Evolutionary conservation across 2,329 filamentous ascomycete species (phyloP).

Genomic region (Monosporascus sp.): DNA sequence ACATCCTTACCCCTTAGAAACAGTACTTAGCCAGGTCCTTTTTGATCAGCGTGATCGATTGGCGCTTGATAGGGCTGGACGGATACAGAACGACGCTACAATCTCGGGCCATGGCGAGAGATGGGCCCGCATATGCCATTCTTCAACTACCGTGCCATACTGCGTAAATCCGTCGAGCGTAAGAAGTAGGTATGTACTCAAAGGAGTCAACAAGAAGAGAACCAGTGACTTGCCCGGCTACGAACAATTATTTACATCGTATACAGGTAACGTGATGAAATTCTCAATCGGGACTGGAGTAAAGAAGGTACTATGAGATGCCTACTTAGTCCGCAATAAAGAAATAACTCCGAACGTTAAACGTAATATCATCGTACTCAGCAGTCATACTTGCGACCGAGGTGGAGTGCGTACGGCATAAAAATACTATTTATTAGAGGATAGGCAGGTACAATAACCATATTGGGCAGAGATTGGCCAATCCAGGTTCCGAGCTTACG

Average conservation of each 20-base stretch:
- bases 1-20: too few relatives aligned
- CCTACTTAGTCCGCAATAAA: background rate
- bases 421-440: background rate
- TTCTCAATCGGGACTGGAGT: background rate
- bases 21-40: too few relatives aligned
- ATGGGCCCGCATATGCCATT: too few relatives aligned
- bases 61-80: too few relatives aligned
- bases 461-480: background rate
- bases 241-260: background rate
- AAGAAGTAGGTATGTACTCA: too few relatives aligned
- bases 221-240: background rate
- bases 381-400: background rate
- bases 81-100: too few relatives aligned
- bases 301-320: background rate
- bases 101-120: too few relatives aligned
- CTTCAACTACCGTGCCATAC: too few relatives aligned
- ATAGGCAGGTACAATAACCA: background rate
- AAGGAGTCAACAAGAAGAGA: too few relatives aligned
- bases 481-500: too few relatives aligned
- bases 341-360: background rate
- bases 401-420: background rate
- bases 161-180: too few relatives aligned
- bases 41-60: too few relatives aligned
- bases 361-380: background rate
- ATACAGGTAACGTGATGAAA: background rate